Conservation (phyloP, 139 green algal species). For the Auxenochlorella pyrenoidosa region DNA sequence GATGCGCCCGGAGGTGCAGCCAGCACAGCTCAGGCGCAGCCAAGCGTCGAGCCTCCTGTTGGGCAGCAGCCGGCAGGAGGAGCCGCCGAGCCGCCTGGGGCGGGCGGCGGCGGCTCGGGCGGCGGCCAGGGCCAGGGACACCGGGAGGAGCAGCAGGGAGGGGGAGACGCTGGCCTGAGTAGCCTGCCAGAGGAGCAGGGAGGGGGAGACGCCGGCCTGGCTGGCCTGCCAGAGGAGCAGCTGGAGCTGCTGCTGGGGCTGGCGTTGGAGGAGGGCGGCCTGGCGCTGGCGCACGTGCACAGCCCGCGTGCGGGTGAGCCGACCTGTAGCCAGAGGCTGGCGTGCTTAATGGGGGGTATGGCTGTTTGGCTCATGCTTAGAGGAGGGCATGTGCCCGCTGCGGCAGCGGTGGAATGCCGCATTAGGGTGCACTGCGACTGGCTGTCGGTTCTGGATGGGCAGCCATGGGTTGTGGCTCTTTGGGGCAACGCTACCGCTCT, state of each 20-base stretch:
- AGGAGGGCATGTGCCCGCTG: neutral
- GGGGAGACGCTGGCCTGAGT: no score
- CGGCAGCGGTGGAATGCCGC: no score
- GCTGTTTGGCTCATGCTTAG: neutral
- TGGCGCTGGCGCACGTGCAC: constrained; percentile 20
- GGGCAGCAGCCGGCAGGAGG: neutral
- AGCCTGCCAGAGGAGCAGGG: neutral
- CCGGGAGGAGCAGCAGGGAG: neutral
- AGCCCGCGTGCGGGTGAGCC: neutral
- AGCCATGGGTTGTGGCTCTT: no score
- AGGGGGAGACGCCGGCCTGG: neutral
- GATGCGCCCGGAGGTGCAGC: neutral
- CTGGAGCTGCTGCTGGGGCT: neutral
- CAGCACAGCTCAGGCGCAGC: neutral
- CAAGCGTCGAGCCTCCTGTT: neutral
- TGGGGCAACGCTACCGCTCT: no score
- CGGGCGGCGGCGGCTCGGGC: no score
- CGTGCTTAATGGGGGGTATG: no score
- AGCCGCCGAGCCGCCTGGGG: neutral
- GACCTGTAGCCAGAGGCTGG: no score
- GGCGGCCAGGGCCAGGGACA: no score
- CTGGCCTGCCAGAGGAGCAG: neutral
- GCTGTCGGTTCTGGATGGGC: no score
- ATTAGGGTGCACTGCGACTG: no score
- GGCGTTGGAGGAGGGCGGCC: neutral